Conservation (phyloP, 306 rosid species). For the Cajanus cajan region DNA sequence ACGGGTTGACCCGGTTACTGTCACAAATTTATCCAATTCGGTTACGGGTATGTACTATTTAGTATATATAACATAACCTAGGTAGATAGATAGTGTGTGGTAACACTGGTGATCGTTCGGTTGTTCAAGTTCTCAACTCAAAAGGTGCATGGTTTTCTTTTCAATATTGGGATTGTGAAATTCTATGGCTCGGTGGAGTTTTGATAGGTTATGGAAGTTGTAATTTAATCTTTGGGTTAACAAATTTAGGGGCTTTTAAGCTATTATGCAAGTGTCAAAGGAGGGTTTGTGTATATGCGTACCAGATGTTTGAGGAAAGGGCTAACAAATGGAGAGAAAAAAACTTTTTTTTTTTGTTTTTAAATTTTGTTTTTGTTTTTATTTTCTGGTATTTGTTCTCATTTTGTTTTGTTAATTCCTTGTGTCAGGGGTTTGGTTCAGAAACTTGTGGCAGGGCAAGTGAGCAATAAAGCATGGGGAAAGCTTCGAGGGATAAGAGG, state of each 20-base stretch:
- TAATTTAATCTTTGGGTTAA: not conserved
- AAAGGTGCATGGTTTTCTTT: slow-evolving; percentile 24
- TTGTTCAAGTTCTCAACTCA: not conserved
- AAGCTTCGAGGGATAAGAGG: slow-evolving; percentile 97
- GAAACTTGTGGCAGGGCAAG: not conserved
- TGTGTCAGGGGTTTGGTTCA: not conserved
- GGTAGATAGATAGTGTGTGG: not conserved
- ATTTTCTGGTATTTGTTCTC: not conserved
- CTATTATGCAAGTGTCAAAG: not conserved
- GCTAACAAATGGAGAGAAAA: not conserved
- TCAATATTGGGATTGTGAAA: not conserved
- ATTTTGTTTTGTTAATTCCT: not conserved
- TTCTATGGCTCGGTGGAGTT: not conserved
- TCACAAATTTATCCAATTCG: not conserved
- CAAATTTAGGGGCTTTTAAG: not conserved
- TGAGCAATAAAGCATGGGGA: slow-evolving; percentile 60
- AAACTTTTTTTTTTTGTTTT: not conserved
- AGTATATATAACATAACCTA: not conserved
- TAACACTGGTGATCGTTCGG: not conserved
- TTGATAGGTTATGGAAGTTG: not conserved
- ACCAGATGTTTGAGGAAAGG: slow-evolving; percentile 22
- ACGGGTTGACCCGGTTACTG: slow-evolving; percentile 6
- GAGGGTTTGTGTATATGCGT: not conserved
- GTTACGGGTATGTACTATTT: not conserved
- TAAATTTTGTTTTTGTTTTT: not conserved